Evolutionary conservation across 2,329 filamentous ascomycete genomes (phyloP).

Genomic region (Waltergamsia citrina): DNA sequence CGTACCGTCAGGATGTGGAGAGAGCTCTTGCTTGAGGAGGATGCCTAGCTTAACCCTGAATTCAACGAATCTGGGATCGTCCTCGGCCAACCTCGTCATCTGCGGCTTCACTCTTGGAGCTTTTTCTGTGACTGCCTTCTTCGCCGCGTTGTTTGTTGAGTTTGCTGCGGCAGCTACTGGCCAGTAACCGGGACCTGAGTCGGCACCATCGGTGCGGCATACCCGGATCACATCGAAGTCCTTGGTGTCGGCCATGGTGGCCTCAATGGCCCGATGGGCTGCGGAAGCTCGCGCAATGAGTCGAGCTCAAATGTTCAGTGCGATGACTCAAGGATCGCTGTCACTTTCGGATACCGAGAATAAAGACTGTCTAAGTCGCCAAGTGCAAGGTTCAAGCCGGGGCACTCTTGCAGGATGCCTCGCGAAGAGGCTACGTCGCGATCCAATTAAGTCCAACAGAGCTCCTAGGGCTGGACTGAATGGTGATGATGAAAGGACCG

Average conservation of each 20-base stretch:
- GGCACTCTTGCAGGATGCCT: too few relatives aligned
- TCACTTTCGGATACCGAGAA: too few relatives aligned
- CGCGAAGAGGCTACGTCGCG: too few relatives aligned
- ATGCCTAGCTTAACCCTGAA: conserved; percentile 36
- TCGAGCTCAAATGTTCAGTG: too few relatives aligned
- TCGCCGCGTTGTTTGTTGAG: conserved; percentile 16
- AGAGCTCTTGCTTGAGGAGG: conserved; percentile 33
- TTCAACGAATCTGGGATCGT: conserved; percentile 32
- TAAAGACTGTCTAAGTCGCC: too few relatives aligned
- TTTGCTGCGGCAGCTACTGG: conserved; percentile 17
- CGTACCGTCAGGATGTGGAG: conserved; percentile 28
- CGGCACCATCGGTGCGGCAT: conserved; percentile 34
- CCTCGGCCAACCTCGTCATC: conserved; percentile 30
- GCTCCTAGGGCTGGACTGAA: too few relatives aligned
- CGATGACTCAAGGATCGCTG: too few relatives aligned
- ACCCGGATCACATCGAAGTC: conserved; percentile 32
- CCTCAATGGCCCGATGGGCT: too few relatives aligned
- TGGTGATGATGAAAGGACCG: too few relatives aligned
- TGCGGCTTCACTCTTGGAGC: conserved; percentile 28
- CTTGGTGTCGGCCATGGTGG: conserved; percentile 21
- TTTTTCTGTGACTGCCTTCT: conserved; percentile 24
- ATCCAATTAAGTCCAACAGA: too few relatives aligned
- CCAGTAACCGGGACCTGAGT: conserved; percentile 35
- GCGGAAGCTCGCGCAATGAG: too few relatives aligned
- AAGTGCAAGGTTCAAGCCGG: too few relatives aligned